Percentiles rank a stretch among this genome's conserved stretches.
Conservation (phyloP, 129 eudicot species). For the Lactuca saligna region DNA sequence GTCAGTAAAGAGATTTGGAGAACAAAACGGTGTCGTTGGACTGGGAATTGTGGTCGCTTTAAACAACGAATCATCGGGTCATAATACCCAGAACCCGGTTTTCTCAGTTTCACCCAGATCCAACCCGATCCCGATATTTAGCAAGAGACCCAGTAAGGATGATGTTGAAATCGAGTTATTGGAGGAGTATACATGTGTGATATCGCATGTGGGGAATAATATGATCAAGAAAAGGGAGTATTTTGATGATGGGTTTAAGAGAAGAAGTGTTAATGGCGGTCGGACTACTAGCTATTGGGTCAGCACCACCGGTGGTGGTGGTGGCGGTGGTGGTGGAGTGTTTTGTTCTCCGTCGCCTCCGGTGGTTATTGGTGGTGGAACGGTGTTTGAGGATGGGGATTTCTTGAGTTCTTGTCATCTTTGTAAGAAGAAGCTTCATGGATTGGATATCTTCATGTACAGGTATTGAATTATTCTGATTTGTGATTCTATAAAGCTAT, state of each 20-base stretch:
- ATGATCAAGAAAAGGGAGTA: constrained; percentile 65
- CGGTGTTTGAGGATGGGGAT: constrained; percentile 47
- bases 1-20: constrained; percentile 46
- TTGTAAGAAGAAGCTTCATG: constrained; percentile 77
- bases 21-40: constrained; percentile 65
- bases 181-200: constrained; percentile 84
- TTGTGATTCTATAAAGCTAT: background rate
- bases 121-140: constrained; percentile 51
- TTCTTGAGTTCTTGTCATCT: constrained; percentile 62
- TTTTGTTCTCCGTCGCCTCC: constrained; percentile 43
- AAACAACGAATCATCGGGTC: constrained; percentile 38
- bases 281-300: constrained; percentile 28
- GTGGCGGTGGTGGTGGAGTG: constrained; percentile 32
- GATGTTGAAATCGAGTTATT: constrained; percentile 51
- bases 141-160: constrained; percentile 19
- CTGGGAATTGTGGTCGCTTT: constrained; percentile 74
- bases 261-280: constrained; percentile 10
- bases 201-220: constrained; percentile 66
- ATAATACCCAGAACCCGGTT: constrained; percentile 35
- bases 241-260: constrained; percentile 52
- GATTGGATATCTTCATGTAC: constrained; percentile 83
- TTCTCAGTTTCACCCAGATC: constrained; percentile 60
- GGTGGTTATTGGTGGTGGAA: constrained; percentile 25
- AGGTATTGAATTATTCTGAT: constrained; percentile 40
- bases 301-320: constrained; percentile 9